phyloP scores from a whole-genome alignment of 1,284 basidiomycete species.

The Athelia sp. region DNA sequence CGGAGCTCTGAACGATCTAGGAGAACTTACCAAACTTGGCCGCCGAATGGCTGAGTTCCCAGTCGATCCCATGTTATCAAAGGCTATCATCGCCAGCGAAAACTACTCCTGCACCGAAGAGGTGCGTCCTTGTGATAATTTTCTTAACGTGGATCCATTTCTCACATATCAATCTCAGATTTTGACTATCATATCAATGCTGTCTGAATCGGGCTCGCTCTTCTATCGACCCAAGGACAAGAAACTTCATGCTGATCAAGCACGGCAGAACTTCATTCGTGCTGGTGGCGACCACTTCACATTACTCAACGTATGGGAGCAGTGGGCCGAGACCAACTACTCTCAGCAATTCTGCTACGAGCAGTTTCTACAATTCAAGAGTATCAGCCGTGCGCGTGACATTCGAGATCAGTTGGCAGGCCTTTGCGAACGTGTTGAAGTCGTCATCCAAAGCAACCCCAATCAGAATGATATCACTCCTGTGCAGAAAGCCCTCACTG shows the following conservation, averaged over 20 bases:
- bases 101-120: constrained; percentile 95
- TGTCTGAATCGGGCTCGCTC: constrained; percentile 91
- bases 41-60: constrained; percentile 99
- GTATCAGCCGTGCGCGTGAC: constrained; percentile 88
- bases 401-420: constrained; percentile 94
- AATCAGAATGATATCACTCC: constrained; percentile 90
- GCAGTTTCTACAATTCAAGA: constrained; percentile 98
- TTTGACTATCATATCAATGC: constrained; percentile 96
- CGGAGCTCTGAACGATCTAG: constrained; percentile 93
- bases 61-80: constrained; percentile 96
- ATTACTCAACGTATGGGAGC: constrained; percentile 94
- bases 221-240: constrained; percentile 99
- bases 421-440: constrained; percentile 95
- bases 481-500: constrained; percentile 91
- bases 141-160: not conserved
- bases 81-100: constrained; percentile 94
- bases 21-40: constrained; percentile 94
- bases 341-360: constrained; percentile 94
- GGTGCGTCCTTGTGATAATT: constrained; percentile 37
- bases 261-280: constrained; percentile 93
- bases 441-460: constrained; percentile 82
- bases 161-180: constrained; percentile 46
- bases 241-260: constrained; percentile 92
- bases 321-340: constrained; percentile 97
- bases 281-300: constrained; percentile 98